Percentiles rank a stretch among this genome's conserved stretches.
phyloP scores from a whole-genome alignment of 2,329 filamentous ascomycete species.

The Diaporthe vexans region DNA sequence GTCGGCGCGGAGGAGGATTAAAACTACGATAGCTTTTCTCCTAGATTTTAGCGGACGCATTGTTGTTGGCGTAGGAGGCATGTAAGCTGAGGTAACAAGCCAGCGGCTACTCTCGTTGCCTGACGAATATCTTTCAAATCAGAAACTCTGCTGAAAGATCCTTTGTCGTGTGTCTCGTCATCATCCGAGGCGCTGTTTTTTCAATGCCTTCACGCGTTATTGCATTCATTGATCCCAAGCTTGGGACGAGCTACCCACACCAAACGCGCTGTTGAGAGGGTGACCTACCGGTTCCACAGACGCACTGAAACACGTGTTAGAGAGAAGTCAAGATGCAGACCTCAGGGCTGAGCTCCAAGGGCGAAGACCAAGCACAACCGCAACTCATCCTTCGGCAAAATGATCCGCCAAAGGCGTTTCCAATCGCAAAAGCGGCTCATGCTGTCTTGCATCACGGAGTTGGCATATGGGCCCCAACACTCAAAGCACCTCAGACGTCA shows the following conservation, averaged over 20 bases:
- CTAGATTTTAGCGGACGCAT: not conserved
- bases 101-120: not conserved
- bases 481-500: not conserved
- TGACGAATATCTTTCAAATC: not conserved
- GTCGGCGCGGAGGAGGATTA: not conserved
- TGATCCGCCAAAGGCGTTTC: not conserved
- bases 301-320: constrained; percentile 22
- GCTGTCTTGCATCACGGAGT: not conserved
- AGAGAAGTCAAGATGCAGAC: not conserved
- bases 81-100: not conserved
- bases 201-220: not conserved
- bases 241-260: not conserved
- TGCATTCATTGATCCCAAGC: not conserved
- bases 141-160: not conserved
- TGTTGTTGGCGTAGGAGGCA: not conserved
- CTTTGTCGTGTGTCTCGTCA: not conserved
- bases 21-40: not conserved
- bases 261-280: not conserved
- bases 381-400: not conserved
- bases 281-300: not conserved
- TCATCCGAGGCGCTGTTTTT: not conserved
- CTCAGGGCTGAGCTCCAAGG: constrained; percentile 13
- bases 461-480: not conserved
- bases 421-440: not conserved
- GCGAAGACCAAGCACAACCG: not conserved